Conservation (phyloP, 371 early-diverging fungal genomes). For the Rhizopus stolonifer region DNA sequence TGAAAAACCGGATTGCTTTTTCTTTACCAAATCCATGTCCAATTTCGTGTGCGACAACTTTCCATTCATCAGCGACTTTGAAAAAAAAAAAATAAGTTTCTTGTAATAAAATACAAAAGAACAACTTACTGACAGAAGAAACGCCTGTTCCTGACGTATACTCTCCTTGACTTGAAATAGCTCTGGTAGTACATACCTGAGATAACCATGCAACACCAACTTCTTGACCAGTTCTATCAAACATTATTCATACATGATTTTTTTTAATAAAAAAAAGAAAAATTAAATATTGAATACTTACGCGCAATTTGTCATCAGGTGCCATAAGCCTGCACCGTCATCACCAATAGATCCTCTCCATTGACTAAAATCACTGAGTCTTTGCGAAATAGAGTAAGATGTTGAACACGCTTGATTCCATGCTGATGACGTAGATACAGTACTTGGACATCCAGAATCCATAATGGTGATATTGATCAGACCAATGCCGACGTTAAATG, state of each 20-base stretch:
- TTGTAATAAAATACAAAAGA: not conserved
- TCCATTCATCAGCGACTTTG: slow-evolving; percentile 83
- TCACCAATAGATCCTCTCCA: slow-evolving; percentile 77
- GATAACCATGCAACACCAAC: slow-evolving; percentile 94
- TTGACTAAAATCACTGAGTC: slow-evolving; percentile 84
- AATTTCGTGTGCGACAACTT: slow-evolving; percentile 94
- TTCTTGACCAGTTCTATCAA: slow-evolving; percentile 69
- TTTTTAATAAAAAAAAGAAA: not conserved
- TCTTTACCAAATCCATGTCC: slow-evolving; percentile 83
- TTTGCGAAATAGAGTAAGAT: slow-evolving; percentile 68
- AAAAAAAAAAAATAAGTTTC: not conserved
- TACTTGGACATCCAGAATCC: slow-evolving; percentile 58
- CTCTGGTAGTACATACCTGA: slow-evolving; percentile 66
- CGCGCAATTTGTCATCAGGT: slow-evolving; percentile 89
- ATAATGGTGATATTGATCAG: slow-evolving; percentile 81
- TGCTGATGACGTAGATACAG: slow-evolving; percentile 25
- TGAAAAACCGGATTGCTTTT: not conserved
- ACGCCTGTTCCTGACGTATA: slow-evolving; percentile 87
- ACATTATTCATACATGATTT: not conserved
- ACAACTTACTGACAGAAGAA: slow-evolving; percentile 66
- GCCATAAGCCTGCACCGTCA: slow-evolving; percentile 93
- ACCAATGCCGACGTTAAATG: slow-evolving; percentile 90
- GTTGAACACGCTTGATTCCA: slow-evolving; percentile 86
- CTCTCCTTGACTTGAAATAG: slow-evolving; percentile 24
- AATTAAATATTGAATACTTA: slow-evolving; percentile 37